phyloP scores from a whole-genome alignment of 768 basidiomycete species.

The Boletus eberwhitei region DNA sequence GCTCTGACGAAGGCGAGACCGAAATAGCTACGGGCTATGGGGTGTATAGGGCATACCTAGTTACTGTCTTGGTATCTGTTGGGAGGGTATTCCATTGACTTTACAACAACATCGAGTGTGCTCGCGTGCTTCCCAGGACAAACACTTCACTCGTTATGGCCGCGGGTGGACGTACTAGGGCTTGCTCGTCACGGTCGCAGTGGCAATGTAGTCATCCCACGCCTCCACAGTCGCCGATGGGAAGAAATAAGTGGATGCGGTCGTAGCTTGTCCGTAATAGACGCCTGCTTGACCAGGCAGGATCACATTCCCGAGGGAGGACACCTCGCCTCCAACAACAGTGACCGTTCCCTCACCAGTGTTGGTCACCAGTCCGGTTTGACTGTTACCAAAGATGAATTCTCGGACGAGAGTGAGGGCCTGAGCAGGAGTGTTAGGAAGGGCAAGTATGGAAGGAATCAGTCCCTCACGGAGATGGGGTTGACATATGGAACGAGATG shows the following conservation, averaged over 20 bases:
- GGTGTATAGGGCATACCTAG: neutral
- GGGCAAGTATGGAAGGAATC: neutral
- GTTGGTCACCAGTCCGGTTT: slow-evolving; percentile 51
- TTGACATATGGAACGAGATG: slow-evolving; percentile 34
- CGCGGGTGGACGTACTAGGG: neutral
- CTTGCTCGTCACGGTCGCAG: slow-evolving; percentile 23
- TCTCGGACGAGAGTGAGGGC: slow-evolving; percentile 45
- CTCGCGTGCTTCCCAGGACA: neutral
- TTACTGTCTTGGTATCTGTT: neutral
- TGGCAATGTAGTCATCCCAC: slow-evolving; percentile 52
- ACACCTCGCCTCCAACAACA: slow-evolving; percentile 49
- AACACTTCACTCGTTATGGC: neutral
- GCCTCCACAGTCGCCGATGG: slow-evolving; percentile 55
- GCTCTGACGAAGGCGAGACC: neutral
- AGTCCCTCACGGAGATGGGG: slow-evolving; percentile 42
- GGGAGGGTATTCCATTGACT: too few relatives aligned
- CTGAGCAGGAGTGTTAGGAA: slow-evolving; percentile 30
- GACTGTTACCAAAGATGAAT: slow-evolving; percentile 44
- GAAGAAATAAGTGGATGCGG: slow-evolving; percentile 50
- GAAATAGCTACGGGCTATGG: neutral
- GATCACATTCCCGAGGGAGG: slow-evolving; percentile 44
- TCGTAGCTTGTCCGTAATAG: slow-evolving; percentile 47
- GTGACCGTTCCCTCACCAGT: slow-evolving; percentile 20
- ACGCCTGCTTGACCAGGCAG: slow-evolving; percentile 51
- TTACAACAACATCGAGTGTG: neutral